phyloP scores from a whole-genome alignment of 2,329 filamentous ascomycete species.

The Beauveria brongniartii region DNA sequence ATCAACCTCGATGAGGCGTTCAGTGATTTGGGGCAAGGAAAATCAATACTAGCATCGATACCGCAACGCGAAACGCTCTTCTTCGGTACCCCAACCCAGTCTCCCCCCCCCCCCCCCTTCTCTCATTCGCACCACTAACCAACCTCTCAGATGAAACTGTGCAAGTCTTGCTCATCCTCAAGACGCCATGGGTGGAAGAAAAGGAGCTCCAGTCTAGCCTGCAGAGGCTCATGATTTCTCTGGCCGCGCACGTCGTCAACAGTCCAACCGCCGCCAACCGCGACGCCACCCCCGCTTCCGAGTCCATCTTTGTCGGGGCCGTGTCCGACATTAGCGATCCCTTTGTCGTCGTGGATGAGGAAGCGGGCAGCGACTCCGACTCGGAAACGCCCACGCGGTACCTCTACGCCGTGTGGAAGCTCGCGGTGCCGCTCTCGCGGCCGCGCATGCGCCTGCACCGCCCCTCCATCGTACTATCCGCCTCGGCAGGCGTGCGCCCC shows the following conservation, averaged over 20 bases:
- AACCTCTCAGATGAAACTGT: conserved; percentile 60
- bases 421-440: conserved; percentile 48
- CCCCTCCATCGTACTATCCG: conserved; percentile 58
- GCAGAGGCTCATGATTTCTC: conserved; percentile 52
- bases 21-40: conserved; percentile 32
- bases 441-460: conserved; percentile 58
- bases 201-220: conserved; percentile 50
- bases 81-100: conserved; percentile 50
- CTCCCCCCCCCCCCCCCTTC: conserved; percentile 8
- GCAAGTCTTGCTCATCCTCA: conserved; percentile 59
- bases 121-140: conserved; percentile 30
- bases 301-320: conserved; percentile 51
- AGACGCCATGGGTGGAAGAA: conserved; percentile 53
- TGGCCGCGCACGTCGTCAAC: conserved; percentile 61
- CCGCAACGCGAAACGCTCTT: conserved; percentile 57
- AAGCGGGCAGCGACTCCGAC: conserved; percentile 20
- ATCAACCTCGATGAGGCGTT: conserved; percentile 47
- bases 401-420: conserved; percentile 52
- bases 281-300: conserved; percentile 32
- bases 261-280: conserved; percentile 39
- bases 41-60: conserved; percentile 47
- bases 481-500: conserved; percentile 52
- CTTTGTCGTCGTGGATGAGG: conserved; percentile 40
- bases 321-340: conserved; percentile 43
- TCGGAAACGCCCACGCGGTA: conserved; percentile 24